Evolutionary conservation across 805 yeast species (phyloP).

Genomic region (Naumovozyma dairenensis): DNA sequence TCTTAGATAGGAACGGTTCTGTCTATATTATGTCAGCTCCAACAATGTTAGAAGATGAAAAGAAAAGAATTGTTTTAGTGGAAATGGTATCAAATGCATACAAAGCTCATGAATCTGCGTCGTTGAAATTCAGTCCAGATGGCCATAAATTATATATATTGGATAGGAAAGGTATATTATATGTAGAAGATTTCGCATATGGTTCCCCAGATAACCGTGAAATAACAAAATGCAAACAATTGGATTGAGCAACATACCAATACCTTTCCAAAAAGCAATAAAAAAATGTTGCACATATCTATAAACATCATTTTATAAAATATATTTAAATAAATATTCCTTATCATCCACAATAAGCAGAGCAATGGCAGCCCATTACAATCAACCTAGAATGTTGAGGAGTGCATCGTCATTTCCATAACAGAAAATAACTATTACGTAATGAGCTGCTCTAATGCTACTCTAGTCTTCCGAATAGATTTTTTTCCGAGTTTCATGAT

Average conservation of each 20-base stretch:
- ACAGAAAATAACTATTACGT: too few relatives aligned
- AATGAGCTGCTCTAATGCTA: too few relatives aligned
- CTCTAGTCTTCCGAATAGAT: too few relatives aligned
- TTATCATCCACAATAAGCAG: too few relatives aligned
- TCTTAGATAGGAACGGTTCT: conserved; percentile 67
- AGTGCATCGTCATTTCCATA: too few relatives aligned
- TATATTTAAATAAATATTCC: background rate
- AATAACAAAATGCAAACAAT: conserved; percentile 56
- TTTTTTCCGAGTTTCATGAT: too few relatives aligned
- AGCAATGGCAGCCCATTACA: too few relatives aligned
- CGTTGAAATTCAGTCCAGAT: conserved; percentile 62
- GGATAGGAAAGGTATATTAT: conserved; percentile 73
- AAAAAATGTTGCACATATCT: background rate
- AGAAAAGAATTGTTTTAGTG: conserved; percentile 41
- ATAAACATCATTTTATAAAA: background rate
- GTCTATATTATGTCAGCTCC: conserved; percentile 62
- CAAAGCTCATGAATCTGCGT: conserved; percentile 66
- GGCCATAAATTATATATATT: conserved; percentile 71
- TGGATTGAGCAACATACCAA: too few relatives aligned
- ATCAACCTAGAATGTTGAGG: too few relatives aligned
- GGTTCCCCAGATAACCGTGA: conserved; percentile 66
- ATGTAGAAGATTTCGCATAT: conserved; percentile 79
- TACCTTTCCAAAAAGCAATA: too few relatives aligned
- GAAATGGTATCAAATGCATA: conserved; percentile 74
- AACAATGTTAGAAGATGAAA: conserved; percentile 44